Conservation (phyloP, 164 flowering plant genomes). For the Nelumbo lutea region DNA sequence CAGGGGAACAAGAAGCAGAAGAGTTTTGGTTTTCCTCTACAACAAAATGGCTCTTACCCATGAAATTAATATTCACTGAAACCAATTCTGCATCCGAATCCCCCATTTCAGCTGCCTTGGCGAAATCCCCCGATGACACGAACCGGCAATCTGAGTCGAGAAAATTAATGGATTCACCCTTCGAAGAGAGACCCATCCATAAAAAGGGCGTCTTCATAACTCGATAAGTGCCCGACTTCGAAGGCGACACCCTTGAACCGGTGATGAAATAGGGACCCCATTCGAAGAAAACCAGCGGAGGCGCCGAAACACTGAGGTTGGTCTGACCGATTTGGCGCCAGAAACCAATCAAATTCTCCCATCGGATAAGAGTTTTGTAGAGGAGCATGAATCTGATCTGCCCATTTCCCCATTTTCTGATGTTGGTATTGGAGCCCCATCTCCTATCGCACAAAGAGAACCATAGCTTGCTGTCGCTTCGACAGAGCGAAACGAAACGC, state of each 20-base stretch:
- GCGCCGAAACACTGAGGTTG: slow-evolving; percentile 11
- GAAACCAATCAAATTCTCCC: slow-evolving; percentile 77
- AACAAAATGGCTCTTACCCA: slow-evolving; percentile 60
- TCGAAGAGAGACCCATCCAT: slow-evolving; percentile 49
- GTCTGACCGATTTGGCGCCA: slow-evolving; percentile 60
- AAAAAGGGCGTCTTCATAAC: slow-evolving; percentile 67
- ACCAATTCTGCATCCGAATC: slow-evolving; percentile 45
- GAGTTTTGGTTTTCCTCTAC: slow-evolving; percentile 51
- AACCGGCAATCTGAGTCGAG: slow-evolving; percentile 42
- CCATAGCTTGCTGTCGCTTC: slow-evolving; percentile 16
- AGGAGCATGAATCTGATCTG: slow-evolving; percentile 13
- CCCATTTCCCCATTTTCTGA: too few relatives aligned
- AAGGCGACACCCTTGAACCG: slow-evolving; percentile 61
- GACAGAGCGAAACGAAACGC: slow-evolving; percentile 43
- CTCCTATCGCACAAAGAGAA: too few relatives aligned
- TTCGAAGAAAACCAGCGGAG: slow-evolving; percentile 70
- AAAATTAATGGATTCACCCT: slow-evolving; percentile 43
- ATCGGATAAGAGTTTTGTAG: slow-evolving; percentile 49
- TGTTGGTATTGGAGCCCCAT: too few relatives aligned
- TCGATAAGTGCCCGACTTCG: slow-evolving; percentile 30
- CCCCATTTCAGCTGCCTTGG: slow-evolving; percentile 19
- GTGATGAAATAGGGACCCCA: slow-evolving; percentile 64
- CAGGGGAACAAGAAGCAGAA: slow-evolving; percentile 17
- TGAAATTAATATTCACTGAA: slow-evolving; percentile 52
- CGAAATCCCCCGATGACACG: slow-evolving; percentile 25